Percentiles rank a stretch among this genome's conserved stretches.
Conservation (phyloP, 2,329 filamentous ascomycete species). For the Diaporthe sp. region DNA sequence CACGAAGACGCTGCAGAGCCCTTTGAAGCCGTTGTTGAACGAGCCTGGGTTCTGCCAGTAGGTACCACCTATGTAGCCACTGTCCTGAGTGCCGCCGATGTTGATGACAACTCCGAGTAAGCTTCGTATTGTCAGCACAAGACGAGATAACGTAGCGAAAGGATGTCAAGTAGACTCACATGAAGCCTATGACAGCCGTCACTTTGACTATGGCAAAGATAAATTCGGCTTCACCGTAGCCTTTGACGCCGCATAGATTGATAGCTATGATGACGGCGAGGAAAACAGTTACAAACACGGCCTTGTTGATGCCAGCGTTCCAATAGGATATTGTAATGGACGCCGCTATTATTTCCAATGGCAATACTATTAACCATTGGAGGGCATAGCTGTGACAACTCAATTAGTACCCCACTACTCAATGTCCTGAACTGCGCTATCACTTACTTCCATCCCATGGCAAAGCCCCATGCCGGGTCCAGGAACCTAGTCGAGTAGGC, state of each 20-base stretch:
- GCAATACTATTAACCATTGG: conserved; percentile 88
- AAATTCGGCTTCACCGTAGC: conserved; percentile 92
- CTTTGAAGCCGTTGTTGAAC: conserved; percentile 86
- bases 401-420: conserved; percentile 31
- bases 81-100: conserved; percentile 80
- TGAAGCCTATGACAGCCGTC: conserved; percentile 87
- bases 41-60: conserved; percentile 88
- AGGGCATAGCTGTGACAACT: conserved; percentile 76
- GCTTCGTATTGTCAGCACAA: conserved; percentile 56
- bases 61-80: conserved; percentile 83
- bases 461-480: conserved; percentile 94
- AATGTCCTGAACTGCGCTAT: neutral
- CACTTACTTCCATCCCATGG: conserved; percentile 92
- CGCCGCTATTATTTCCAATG: conserved; percentile 88
- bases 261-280: conserved; percentile 81
- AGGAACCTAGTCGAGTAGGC: conserved; percentile 93
- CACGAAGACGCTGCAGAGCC: conserved; percentile 83
- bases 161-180: conserved; percentile 66
- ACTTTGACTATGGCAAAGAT: conserved; percentile 90
- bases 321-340: conserved; percentile 89
- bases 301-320: conserved; percentile 74
- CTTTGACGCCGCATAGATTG: conserved; percentile 90
- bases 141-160: neutral
- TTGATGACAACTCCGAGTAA: conserved; percentile 90
- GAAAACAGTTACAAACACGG: conserved; percentile 88